Percentiles rank a stretch among this genome's conserved stretches.
Evolutionary conservation across 2,329 filamentous ascomycete genomes (phyloP).

Genomic region (Exophiala oligosperma): DNA sequence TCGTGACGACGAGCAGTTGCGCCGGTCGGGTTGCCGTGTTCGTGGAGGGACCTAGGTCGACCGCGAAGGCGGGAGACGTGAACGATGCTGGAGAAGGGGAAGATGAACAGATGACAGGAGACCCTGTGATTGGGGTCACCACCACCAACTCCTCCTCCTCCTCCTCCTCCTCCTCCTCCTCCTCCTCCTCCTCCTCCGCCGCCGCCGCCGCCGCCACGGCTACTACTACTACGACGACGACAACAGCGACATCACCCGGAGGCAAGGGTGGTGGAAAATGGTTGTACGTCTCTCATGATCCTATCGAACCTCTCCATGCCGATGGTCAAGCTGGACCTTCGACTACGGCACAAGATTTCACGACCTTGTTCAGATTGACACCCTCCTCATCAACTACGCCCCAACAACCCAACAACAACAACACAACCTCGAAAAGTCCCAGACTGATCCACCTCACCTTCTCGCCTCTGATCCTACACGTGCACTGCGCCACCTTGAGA

Average conservation of each 20-base stretch:
- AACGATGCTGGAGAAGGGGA: constrained; percentile 6
- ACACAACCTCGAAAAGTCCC: background rate
- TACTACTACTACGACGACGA: background rate
- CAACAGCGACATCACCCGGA: constrained; percentile 57
- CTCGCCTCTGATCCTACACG: constrained; percentile 64
- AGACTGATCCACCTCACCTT: constrained; percentile 23
- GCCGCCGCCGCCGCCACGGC: background rate
- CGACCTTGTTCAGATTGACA: constrained; percentile 8
- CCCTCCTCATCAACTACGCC: no score
- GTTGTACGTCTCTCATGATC: constrained; percentile 85
- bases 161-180: no score
- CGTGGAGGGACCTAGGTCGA: constrained; percentile 68
- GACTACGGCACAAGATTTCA: background rate
- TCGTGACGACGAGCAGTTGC: constrained; percentile 92
- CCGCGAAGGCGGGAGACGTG: constrained; percentile 6
- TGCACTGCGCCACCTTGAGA: constrained; percentile 72
- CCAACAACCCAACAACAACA: background rate
- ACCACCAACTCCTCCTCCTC: no score
- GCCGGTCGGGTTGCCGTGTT: constrained; percentile 86
- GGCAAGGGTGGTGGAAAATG: constrained; percentile 85
- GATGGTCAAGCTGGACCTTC: background rate
- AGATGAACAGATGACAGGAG: background rate
- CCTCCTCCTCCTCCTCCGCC: background rate
- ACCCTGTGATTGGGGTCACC: no score
- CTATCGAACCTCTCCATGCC: constrained; percentile 46